Base-by-base conservation (phyloP, 192 early-diverging fungal species). In the Coemansia sp. region DNA sequence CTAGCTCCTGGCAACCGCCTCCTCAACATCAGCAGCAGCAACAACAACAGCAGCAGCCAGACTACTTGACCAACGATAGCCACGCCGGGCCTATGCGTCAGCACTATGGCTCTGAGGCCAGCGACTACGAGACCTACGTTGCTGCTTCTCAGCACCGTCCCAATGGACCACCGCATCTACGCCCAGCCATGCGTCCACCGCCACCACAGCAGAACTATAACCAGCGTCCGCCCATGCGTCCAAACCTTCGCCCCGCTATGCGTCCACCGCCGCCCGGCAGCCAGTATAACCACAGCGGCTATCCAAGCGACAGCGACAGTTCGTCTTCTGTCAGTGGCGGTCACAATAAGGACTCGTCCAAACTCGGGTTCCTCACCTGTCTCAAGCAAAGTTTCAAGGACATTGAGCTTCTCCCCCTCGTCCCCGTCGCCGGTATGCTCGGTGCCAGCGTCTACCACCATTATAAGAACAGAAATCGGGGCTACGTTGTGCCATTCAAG, bases 401-500 rank as follows among this genome's bases (percentile, higher is more conserved):
- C 33, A 61, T 77, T 18, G 70, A 66, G 40, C 24, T 73, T 8
- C 40, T 62, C 34, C 72, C 78, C 33, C 36, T 78, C 0, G 6
- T 83, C 29, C 80, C 80, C 5, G 64, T 83, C 41, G 75, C 71
- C 3, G 67, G 72, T 5, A 49, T 76, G 7, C 33, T 83, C 6
- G 75, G 74, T 18, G 72, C 80, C 43, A 71, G 66, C 47, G 49
- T 71, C 27, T 78, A 72, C 67, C 80, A 83, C 44, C 70, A 74
- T 33, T 62, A 52, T 20, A 74, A 69, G 40, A 50, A 72, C 67
- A 43, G 70, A 7, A 50, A 61, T 11, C 44, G 64, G 7, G 63
- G 71, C 29, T 33, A 72, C 13, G 50, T 61, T 22, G 66, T 61
- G 12, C 70, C 75, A 29, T 74, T 58, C 39, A 62, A 55, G 70